A percentile compares a stretch with the other conserved stretches of the same genome.
These are phyloP conservation scores for Calonectria ilicicola DNA, from an alignment of 2,329 filamentous ascomycete species.

Conservation along the genomic window DNA sequence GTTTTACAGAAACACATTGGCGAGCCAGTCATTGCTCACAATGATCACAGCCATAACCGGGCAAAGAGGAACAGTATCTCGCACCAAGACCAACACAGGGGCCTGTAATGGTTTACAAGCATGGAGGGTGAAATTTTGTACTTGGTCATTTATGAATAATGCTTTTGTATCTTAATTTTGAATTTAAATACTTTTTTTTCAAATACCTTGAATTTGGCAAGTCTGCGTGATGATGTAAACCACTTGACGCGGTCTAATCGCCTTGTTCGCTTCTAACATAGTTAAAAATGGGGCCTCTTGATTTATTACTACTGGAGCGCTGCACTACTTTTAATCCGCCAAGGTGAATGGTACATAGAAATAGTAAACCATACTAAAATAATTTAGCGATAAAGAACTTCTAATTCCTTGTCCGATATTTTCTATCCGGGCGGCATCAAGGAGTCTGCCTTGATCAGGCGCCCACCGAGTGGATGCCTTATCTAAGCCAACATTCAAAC, in stretches of 20 bases:
- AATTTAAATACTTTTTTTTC: constrained; percentile 18
- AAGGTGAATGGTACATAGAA: neutral
- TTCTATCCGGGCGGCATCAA: neutral
- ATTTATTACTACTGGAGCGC: too few species aligned
- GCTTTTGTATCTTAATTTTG: constrained; percentile 12
- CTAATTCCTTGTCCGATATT: too few species aligned
- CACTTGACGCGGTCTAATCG: neutral
- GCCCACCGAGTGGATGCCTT: constrained; percentile 11
- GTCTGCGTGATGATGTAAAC: neutral
- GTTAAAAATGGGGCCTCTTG: too few species aligned
- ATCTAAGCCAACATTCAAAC: constrained; percentile 14
- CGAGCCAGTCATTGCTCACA: constrained; percentile 58
- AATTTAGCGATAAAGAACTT: neutral
- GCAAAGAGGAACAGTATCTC: constrained; percentile 60
- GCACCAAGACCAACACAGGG: constrained; percentile 61
- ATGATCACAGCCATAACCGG: constrained; percentile 56
- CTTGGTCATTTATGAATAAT: constrained; percentile 31
- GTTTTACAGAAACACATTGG: constrained; percentile 62
- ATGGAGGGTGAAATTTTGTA: constrained; percentile 23
- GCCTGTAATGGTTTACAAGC: constrained; percentile 50
- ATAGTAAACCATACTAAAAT: too few species aligned
- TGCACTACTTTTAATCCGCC: too few species aligned
- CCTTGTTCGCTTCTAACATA: too few species aligned
- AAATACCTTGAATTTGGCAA: neutral
- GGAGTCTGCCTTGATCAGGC: constrained; percentile 9